Percentiles rank a stretch among this genome's conserved stretches.
These are phyloP conservation scores for Sphaerulina vaccinii DNA, from an alignment of 2,329 filamentous ascomycete genomes.

Conservation along the genomic window DNA sequence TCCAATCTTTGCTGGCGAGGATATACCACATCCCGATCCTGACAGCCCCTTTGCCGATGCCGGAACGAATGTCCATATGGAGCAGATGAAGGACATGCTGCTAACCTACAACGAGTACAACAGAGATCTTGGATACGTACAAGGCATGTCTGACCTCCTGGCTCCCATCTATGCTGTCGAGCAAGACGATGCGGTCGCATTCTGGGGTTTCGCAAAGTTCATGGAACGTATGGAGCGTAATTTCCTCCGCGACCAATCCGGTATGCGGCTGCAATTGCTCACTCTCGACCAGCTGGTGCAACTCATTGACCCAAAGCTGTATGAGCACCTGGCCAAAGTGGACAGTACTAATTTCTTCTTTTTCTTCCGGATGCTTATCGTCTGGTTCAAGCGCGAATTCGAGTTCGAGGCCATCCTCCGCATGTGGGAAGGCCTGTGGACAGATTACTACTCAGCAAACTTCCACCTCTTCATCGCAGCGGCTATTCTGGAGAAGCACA, in stretches of 20 bases:
- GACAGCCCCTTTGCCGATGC: slow-evolving; percentile 89
- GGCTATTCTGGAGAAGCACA: slow-evolving; percentile 90
- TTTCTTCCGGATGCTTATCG: slow-evolving; percentile 97
- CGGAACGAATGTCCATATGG: slow-evolving; percentile 94
- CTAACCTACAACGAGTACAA: slow-evolving; percentile 99
- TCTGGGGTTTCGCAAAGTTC: slow-evolving; percentile 93
- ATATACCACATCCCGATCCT: slow-evolving; percentile 93
- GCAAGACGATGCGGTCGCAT: slow-evolving; percentile 94
- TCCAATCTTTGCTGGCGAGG: slow-evolving; percentile 92
- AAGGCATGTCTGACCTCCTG: slow-evolving; percentile 96
- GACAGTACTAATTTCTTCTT: slow-evolving; percentile 99
- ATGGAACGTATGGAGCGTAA: slow-evolving; percentile 99
- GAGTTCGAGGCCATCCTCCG: slow-evolving; percentile 81
- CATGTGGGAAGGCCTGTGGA: slow-evolving; percentile 93
- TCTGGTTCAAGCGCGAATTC: slow-evolving; percentile 99
- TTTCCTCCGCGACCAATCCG: slow-evolving; percentile 90
- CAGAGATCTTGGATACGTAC: slow-evolving; percentile 90
- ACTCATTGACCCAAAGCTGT: slow-evolving; percentile 93
- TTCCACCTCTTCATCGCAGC: slow-evolving; percentile 95
- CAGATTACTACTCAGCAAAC: slow-evolving; percentile 80
- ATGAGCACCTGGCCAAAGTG: slow-evolving; percentile 80
- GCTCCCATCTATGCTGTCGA: slow-evolving; percentile 95
- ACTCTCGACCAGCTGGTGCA: slow-evolving; percentile 93
- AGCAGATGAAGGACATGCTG: slow-evolving; percentile 99
- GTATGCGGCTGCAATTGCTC: slow-evolving; percentile 88